Conservation (phyloP, 1,139 yeast species). For the Pneumocystis oryctolagi region DNA sequence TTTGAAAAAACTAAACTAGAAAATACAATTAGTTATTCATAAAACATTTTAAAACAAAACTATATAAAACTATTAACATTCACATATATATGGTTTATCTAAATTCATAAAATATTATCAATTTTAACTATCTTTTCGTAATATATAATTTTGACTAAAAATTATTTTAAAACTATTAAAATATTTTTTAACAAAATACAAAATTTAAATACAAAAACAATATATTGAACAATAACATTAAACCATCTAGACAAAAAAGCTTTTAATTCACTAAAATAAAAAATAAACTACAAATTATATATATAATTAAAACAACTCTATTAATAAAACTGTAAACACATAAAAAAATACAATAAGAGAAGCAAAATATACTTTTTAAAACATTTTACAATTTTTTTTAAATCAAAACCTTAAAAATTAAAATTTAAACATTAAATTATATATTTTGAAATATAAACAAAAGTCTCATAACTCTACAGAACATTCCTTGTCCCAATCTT, state of each 20-base stretch:
- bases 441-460: background rate
- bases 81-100: no score
- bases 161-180: no score
- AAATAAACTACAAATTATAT: background rate
- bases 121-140: no score
- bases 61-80: no score
- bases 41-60: no score
- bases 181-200: background rate
- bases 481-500: conserved; percentile 15
- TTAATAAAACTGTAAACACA: background rate
- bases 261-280: background rate
- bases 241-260: background rate
- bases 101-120: no score
- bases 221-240: background rate
- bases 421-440: background rate
- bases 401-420: background rate
- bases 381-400: background rate
- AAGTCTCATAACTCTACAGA: background rate
- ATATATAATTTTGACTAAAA: no score
- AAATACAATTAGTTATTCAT: no score
- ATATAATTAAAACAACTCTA: background rate
- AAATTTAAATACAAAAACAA: background rate
- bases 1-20: no score
- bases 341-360: background rate
- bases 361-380: background rate